Base-by-base conservation (phyloP, 2,329 filamentous ascomycete species). In the Talaromyces sp. region DNA sequence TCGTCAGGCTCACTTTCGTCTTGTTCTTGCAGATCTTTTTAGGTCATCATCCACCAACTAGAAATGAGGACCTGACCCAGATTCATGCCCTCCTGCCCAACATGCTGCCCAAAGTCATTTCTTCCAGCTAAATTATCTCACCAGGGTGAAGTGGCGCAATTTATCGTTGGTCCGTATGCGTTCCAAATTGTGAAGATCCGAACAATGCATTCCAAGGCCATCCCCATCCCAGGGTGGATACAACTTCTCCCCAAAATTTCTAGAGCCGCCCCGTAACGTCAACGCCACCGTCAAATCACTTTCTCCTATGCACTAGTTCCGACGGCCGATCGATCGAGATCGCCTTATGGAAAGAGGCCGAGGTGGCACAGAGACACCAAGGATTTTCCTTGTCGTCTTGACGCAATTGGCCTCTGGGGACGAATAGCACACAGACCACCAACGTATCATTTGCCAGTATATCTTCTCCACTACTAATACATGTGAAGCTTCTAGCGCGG, bases 401-500 rank as follows among this genome's bases (percentile, higher is more conserved):
- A 37, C 46, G 41, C 51, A 44, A 56, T 57, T 55, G 47, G 55
- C 30, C 22, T 51, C 42, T 42, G 48, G 24, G n/a, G 5, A 55
- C 40, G 29, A 45, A 45, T 29, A 58, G 32, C 49, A 36, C 20
- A 46, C 40, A 43, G 45, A 37, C 44, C 51, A 54, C 29, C 35
- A 42, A 33, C 42, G 39, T 43, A 55, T 47, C 29, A 50, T 58
- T 53, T 53, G 44, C 55, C 35, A 56, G 29, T 19, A 19, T 11
- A n/a, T 30, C 11, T 4, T 51, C 40, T 55, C 59, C 59, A 63
- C 57, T 37, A 51, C 47, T 47, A 39, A 35, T 39, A 48, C n/a
- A n/a, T n/a, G n/a, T 61, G 51, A 55, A 39, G 40, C 54, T 54
- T 54, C 57, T 62, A 51, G 57, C 58, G 61, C 62, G 62, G 62